phyloP scores from a whole-genome alignment of 768 basidiomycete species.

The Termitomyces sp. region DNA sequence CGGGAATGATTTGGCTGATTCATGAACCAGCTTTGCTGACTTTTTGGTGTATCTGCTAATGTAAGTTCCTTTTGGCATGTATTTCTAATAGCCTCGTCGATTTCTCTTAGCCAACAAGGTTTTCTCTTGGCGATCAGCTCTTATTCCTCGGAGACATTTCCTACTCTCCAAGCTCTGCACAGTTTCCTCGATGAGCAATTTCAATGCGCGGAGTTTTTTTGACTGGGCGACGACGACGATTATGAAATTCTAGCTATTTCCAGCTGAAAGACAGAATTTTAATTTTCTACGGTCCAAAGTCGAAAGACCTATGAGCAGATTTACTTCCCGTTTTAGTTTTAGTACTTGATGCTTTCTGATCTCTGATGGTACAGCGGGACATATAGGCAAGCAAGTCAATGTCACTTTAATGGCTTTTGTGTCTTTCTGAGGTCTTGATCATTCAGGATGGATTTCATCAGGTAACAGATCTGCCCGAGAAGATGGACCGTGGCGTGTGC shows the following conservation, averaged over 20 bases:
- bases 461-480: neutral
- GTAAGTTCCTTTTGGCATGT: slow-evolving; percentile 9
- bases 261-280: neutral
- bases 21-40: slow-evolving; percentile 16
- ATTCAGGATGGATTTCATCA: slow-evolving; percentile 18
- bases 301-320: neutral
- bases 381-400: neutral
- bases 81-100: neutral
- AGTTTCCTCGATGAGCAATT: slow-evolving; percentile 33
- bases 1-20: neutral
- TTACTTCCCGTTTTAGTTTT: neutral
- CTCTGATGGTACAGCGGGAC: neutral
- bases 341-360: neutral
- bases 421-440: slow-evolving; percentile 13
- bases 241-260: neutral
- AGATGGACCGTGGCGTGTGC: neutral
- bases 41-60: slow-evolving; percentile 20
- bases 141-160: slow-evolving; percentile 22
- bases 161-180: slow-evolving; percentile 34
- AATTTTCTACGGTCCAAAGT: neutral
- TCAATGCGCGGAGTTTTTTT: slow-evolving; percentile 26
- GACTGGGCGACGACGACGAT: slow-evolving; percentile 16
- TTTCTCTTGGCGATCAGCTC: too few species aligned
- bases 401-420: neutral
- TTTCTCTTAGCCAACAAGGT: slow-evolving; percentile 15